phyloP scores from a whole-genome alignment of 2,329 filamentous ascomycete genomes.

The Aspergillus terreus region DNA sequence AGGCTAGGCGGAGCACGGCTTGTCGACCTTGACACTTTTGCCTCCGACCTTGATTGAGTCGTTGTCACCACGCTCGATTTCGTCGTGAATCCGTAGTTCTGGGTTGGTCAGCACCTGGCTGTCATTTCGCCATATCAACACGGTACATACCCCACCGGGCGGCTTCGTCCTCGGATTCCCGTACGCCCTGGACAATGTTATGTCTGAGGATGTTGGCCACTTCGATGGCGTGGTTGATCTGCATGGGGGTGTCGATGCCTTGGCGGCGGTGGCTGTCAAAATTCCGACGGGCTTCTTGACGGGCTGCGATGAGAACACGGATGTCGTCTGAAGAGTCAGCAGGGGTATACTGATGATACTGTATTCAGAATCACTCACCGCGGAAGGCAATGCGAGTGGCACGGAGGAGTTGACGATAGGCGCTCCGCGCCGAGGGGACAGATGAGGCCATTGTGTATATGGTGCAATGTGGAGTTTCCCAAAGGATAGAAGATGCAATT shows the following conservation, averaged over 20 bases:
- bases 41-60: conserved; percentile 71
- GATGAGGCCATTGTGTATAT: conserved; percentile 21
- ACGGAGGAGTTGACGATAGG: conserved; percentile 78
- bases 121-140: neutral
- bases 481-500: neutral
- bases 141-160: conserved; percentile 33
- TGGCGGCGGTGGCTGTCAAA: conserved; percentile 68
- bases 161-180: conserved; percentile 30
- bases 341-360: neutral
- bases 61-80: conserved; percentile 91
- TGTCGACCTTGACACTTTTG: conserved; percentile 38
- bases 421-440: conserved; percentile 59
- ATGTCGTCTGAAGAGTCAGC: conserved; percentile 59
- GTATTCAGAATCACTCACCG: conserved; percentile 48
- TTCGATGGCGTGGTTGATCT: conserved; percentile 75
- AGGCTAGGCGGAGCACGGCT: conserved; percentile 36
- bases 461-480: neutral
- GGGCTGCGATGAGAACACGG: conserved; percentile 65
- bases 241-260: conserved; percentile 56
- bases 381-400: conserved; percentile 78
- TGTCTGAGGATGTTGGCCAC: conserved; percentile 73
- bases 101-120: conserved; percentile 11
- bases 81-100: conserved; percentile 85
- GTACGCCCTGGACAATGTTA: conserved; percentile 82
- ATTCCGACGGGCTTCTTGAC: conserved; percentile 64